Conservation (phyloP, 1,284 basidiomycete genomes). For the Cutaneotrichosporon sp. region DNA sequence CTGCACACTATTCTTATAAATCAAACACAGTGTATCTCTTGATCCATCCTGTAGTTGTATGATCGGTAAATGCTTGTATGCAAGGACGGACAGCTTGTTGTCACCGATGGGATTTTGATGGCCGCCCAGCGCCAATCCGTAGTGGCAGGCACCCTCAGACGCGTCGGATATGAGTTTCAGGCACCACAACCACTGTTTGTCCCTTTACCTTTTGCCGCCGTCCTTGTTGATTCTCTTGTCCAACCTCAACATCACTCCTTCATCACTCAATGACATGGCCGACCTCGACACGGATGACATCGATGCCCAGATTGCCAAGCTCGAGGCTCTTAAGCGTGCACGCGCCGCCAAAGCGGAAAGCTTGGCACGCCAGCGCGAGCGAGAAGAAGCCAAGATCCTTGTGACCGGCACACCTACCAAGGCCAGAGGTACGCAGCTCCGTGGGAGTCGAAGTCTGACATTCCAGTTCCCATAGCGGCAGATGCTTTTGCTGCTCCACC, state of each 20-base stretch:
- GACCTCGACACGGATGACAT: slow-evolving; percentile 4
- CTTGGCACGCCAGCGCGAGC: neutral
- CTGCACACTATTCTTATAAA: too few relatives aligned
- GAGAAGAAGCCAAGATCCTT: neutral
- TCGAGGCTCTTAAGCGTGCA: neutral
- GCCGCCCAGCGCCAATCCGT: too few relatives aligned
- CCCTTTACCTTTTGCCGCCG: too few relatives aligned
- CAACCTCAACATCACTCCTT: neutral
- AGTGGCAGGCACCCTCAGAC: too few relatives aligned
- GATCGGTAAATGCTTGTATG: too few relatives aligned
- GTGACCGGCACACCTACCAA: slow-evolving; percentile 2
- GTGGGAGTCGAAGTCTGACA: neutral
- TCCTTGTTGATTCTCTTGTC: too few relatives aligned
- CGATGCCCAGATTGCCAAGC: slow-evolving; percentile 5
- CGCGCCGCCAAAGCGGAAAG: neutral
- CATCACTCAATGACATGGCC: neutral
- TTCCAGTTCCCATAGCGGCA: neutral
- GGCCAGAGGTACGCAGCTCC: neutral
- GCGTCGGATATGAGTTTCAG: too few relatives aligned
- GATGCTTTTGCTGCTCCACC: neutral
- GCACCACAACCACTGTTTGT: too few relatives aligned
- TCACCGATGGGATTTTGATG: too few relatives aligned
- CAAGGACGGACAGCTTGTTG: too few relatives aligned
- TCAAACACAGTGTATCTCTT: too few relatives aligned
- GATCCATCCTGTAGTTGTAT: too few relatives aligned